Evolutionary conservation across 768 basidiomycete genomes (phyloP), one percentile per base, ranked within the genome.

Genomic region (Calocera cornea): DNA sequence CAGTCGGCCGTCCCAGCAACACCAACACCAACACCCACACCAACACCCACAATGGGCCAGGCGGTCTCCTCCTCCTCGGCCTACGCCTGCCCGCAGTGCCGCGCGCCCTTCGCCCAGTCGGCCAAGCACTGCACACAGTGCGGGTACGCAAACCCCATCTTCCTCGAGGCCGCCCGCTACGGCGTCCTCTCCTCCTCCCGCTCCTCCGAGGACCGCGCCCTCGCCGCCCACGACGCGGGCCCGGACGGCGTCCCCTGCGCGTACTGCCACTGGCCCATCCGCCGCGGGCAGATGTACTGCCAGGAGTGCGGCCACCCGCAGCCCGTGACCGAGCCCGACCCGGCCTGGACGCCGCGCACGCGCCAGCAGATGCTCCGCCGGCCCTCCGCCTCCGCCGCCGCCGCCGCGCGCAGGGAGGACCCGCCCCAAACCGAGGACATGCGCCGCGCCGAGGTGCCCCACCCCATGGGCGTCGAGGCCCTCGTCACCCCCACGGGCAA

Each of bases 131-230:
- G 54, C 31, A 12, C 54, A 2, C 22, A 12, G 10, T 60, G 54
- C 54, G 54, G 54, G 24, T 60, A 60, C 54, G 54, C 54, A 2
- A 60, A 60, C 54, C 54, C 24, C 54, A 60, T 60, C 31, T 60
- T 60, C 31, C 24, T 60, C 54, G 24, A 27, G 31, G 54, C 54
- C 2, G 24, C 31, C 24, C 54, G 54, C 54, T 60, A 60, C 31
- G 54, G 54, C 22, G 54, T 60, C 27, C 11, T 22, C 7, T 60
- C 54, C 27, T 2, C 54, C 11, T 7, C 24, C 5, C 54, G 54
- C 24, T 27, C 54, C 7, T 2, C 54, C 24, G 31, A 27, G 7
- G 54, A 60, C 24, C 24, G 54, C 27, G 54, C 54, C 31, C 27
- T 33, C 11, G 54, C 54, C 16, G 27, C 19, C 8, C 54, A 60